These are phyloP conservation scores for Saururus chinensis DNA, from an alignment of 164 flowering plant genomes.

Conservation along the genomic window DNA sequence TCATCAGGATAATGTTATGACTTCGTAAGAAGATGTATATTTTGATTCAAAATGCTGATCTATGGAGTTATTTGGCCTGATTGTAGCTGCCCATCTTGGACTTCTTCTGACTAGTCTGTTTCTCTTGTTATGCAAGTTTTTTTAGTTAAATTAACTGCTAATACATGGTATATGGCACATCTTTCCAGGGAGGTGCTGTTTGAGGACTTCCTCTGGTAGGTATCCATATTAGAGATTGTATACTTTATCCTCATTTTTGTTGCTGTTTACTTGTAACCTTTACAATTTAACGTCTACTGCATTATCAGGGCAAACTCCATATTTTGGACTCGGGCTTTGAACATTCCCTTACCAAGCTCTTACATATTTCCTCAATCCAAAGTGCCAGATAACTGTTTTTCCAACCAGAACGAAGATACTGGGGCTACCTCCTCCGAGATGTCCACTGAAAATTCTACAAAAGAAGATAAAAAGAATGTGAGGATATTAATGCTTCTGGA, in stretches of 20 bases:
- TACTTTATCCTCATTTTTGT: neutral
- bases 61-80: too few species aligned
- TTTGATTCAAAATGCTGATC: too few species aligned
- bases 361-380: conserved; percentile 58
- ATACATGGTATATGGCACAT: neutral
- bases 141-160: conserved; percentile 8
- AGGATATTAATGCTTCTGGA: conserved; percentile 9
- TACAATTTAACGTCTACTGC: neutral
- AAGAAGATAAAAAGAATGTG: conserved; percentile 23
- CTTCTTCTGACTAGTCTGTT: neutral
- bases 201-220: conserved; percentile 94
- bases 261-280: neutral
- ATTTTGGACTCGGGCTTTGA: conserved; percentile 93
- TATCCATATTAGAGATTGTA: neutral
- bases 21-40: too few species aligned
- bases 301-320: conserved; percentile 83
- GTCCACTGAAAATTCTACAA: conserved; percentile 16
- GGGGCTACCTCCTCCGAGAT: conserved; percentile 12
- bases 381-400: conserved; percentile 19
- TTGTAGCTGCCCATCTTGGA: too few species aligned
- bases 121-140: neutral
- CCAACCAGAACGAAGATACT: conserved; percentile 10
- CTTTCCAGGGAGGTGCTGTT: conserved; percentile 65
- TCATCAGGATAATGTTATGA: too few species aligned
- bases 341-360: conserved; percentile 75